These are phyloP conservation scores for Taphrina deformans DNA, from an alignment of 1,139 yeast genomes.

Conservation along the genomic window DNA sequence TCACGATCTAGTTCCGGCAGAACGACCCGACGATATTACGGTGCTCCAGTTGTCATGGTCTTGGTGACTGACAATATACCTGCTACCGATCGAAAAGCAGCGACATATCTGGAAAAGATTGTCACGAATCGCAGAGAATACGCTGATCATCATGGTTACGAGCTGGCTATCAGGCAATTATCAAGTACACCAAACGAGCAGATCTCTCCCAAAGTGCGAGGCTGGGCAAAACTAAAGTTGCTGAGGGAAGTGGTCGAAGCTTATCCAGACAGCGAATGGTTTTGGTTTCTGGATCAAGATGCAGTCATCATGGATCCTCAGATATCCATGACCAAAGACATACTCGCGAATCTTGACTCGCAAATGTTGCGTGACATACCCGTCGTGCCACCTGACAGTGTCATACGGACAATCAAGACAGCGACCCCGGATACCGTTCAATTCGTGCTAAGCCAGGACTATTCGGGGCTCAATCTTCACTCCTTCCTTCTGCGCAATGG, in stretches of 20 bases:
- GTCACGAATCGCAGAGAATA: slow-evolving; percentile 82
- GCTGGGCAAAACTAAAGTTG: slow-evolving; percentile 62
- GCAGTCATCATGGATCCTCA: slow-evolving; percentile 67
- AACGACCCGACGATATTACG: not conserved
- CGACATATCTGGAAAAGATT: slow-evolving; percentile 58
- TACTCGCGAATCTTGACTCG: slow-evolving; percentile 59
- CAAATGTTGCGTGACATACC: slow-evolving; percentile 67
- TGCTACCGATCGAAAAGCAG: slow-evolving; percentile 52
- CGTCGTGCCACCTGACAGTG: slow-evolving; percentile 64
- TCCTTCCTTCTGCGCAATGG: slow-evolving; percentile 71
- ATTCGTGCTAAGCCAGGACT: slow-evolving; percentile 67
- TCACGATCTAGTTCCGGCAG: not conserved
- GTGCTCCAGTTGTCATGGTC: slow-evolving; percentile 73
- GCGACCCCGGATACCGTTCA: slow-evolving; percentile 56
- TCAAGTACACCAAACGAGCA: not conserved
- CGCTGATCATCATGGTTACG: slow-evolving; percentile 61
- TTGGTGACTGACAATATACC: slow-evolving; percentile 71
- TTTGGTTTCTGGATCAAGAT: slow-evolving; percentile 76
- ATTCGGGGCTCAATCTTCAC: slow-evolving; percentile 59
- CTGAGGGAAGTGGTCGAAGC: slow-evolving; percentile 83
- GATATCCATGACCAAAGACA: slow-evolving; percentile 57
- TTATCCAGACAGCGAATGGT: slow-evolving; percentile 78
- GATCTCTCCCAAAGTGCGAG: slow-evolving; percentile 38
- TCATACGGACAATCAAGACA: slow-evolving; percentile 67
- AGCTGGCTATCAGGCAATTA: slow-evolving; percentile 2